These are phyloP conservation scores for Xylariaceae sp. DNA, from an alignment of 2,329 filamentous ascomycete genomes.

Conservation along the genomic window DNA sequence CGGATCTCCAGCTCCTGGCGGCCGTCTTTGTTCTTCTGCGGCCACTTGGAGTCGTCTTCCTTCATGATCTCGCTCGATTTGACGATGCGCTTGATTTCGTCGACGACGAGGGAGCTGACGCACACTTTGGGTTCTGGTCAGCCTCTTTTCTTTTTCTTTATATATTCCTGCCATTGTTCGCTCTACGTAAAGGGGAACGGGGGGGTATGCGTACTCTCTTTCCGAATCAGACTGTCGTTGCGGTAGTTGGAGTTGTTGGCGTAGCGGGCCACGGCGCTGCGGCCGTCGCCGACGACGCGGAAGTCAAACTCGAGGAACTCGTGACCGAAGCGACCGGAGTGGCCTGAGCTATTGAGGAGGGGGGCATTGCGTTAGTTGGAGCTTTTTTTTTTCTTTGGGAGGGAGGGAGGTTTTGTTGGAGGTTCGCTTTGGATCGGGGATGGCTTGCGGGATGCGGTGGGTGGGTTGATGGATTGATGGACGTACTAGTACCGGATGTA, in stretches of 20 bases:
- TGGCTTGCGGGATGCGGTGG: too few species aligned
- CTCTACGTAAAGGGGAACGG: neutral
- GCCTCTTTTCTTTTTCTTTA: slow-evolving; percentile 4
- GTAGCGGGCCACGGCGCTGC: slow-evolving; percentile 90
- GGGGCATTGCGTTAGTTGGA: slow-evolving; percentile 5
- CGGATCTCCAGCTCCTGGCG: slow-evolving; percentile 94
- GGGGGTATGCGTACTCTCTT: slow-evolving; percentile 75
- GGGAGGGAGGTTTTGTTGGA: neutral
- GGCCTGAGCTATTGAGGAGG: slow-evolving; percentile 68
- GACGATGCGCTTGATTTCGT: slow-evolving; percentile 96
- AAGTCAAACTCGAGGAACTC: slow-evolving; percentile 99
- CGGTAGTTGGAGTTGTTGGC: slow-evolving; percentile 99
- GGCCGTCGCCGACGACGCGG: slow-evolving; percentile 83
- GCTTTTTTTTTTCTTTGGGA: too few species aligned
- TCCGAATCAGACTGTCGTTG: slow-evolving; percentile 96
- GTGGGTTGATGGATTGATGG: too few species aligned
- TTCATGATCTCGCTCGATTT: slow-evolving; percentile 97
- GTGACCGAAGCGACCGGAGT: slow-evolving; percentile 95
- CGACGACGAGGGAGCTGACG: slow-evolving; percentile 82
- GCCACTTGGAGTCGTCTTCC: slow-evolving; percentile 98
- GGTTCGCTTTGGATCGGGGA: too few species aligned
- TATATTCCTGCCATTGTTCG: neutral
- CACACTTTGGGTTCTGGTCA: slow-evolving; percentile 57
- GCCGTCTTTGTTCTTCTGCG: slow-evolving; percentile 98
- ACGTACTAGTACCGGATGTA: slow-evolving; percentile 97